These are phyloP conservation scores for Tylopilus sp. DNA, from an alignment of 768 basidiomycete species.

Conservation along the genomic window DNA sequence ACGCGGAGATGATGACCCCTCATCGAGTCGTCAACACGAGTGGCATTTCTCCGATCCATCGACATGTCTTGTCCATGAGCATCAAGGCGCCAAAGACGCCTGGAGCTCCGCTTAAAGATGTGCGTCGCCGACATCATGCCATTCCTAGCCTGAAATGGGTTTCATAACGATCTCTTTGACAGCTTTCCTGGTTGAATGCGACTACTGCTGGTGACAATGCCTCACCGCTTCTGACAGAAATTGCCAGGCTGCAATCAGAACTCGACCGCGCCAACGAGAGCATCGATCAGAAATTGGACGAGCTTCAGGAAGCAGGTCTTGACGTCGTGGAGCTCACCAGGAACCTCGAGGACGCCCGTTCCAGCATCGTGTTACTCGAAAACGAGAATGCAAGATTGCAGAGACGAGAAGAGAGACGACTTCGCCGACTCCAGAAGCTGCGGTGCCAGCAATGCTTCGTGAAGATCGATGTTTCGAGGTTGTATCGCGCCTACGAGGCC, in stretches of 20 bases:
- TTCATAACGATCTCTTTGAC: conserved; percentile 10
- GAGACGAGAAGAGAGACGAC: conserved; percentile 67
- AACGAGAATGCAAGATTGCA: conserved; percentile 64
- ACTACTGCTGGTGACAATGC: conserved; percentile 51
- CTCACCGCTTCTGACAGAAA: conserved; percentile 67
- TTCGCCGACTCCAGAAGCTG: conserved; percentile 54
- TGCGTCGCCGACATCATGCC: conserved; percentile 34
- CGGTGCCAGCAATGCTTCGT: conserved; percentile 69
- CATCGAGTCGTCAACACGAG: conserved; percentile 51
- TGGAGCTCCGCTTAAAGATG: conserved; percentile 74
- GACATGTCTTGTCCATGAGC: conserved; percentile 66
- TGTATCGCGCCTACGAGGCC: conserved; percentile 38
- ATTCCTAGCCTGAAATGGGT: not conserved
- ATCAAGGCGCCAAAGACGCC: conserved; percentile 72
- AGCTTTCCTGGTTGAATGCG: conserved; percentile 75
- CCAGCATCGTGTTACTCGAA: conserved; percentile 53
- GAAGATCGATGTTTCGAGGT: conserved; percentile 51
- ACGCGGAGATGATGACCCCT: conserved; percentile 55
- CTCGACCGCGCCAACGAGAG: conserved; percentile 78
- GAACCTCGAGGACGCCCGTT: conserved; percentile 69
- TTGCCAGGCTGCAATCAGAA: conserved; percentile 68
- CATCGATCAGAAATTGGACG: conserved; percentile 86
- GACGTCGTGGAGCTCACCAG: conserved; percentile 68
- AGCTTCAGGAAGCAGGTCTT: conserved; percentile 76
- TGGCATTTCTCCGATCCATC: conserved; percentile 74